Evolutionary conservation across 2,329 filamentous ascomycete genomes (phyloP).

Genomic region (Calonectria hawksworthii): DNA sequence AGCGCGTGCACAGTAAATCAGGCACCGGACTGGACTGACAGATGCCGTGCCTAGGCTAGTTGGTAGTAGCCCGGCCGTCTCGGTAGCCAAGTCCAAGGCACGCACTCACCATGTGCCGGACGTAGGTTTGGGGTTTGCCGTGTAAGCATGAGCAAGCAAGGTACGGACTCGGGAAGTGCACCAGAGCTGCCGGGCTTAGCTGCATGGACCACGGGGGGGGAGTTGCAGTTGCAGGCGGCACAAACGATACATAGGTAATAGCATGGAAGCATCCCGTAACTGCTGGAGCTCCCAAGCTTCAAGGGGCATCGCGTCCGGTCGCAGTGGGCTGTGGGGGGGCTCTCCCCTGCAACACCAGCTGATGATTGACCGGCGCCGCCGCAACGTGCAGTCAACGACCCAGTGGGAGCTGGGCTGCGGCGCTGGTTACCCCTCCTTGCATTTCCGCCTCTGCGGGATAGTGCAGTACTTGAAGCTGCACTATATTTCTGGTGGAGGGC

Average conservation of each 20-base stretch:
- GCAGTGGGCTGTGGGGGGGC: background rate
- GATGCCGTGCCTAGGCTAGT: background rate
- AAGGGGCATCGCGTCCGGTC: background rate
- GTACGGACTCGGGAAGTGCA: constrained; percentile 17
- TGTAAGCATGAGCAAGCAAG: background rate
- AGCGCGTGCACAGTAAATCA: background rate
- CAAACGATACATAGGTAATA: background rate
- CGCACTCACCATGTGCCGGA: background rate
- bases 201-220: background rate
- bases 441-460: constrained; percentile 13
- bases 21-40: constrained; percentile 6
- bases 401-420: background rate
- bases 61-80: background rate
- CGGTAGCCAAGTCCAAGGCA: background rate
- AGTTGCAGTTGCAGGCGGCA: background rate
- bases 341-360: constrained; percentile 5
- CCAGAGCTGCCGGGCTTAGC: constrained; percentile 35
- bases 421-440: constrained; percentile 12
- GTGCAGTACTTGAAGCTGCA: constrained; percentile 6
- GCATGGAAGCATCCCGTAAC: constrained; percentile 19
- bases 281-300: constrained; percentile 13
- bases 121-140: background rate
- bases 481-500: background rate
- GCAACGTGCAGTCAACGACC: constrained; percentile 18
- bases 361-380: background rate